A percentile compares a stretch with the other conserved stretches of the same genome.
phyloP scores from a whole-genome alignment of 805 yeast genomes.

The Sporopachydermia lactativora region DNA sequence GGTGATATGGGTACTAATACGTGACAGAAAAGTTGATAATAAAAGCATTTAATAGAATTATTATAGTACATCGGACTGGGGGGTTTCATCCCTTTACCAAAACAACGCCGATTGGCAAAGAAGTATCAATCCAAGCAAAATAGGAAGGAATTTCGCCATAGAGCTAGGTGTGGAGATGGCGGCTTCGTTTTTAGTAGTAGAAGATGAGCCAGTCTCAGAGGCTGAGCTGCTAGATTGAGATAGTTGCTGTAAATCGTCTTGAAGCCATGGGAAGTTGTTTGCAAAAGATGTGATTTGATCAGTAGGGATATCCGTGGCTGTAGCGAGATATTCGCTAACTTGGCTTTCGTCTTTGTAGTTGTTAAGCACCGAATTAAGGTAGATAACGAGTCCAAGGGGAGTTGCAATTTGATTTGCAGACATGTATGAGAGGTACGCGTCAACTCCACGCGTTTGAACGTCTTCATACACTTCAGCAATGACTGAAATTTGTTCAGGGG shows the following conservation, averaged over 20 bases:
- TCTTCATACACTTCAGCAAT: not conserved
- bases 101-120: not conserved
- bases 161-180: no score
- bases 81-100: not conserved
- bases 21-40: no score
- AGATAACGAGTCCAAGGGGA: not conserved
- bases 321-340: not conserved
- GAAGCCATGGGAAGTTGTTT: not conserved
- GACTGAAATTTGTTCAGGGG: not conserved
- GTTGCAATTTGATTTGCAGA: not conserved
- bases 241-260: not conserved
- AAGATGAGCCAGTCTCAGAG: not conserved
- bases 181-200: no score
- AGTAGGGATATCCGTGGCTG: constrained; percentile 1
- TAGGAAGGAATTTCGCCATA: not conserved
- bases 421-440: not conserved
- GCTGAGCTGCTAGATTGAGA: not conserved
- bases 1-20: no score
- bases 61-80: not conserved
- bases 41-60: not conserved
- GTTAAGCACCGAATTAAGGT: not conserved
- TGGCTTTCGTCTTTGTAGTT: not conserved
- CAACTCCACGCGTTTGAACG: not conserved
- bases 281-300: not conserved
- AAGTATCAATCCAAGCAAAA: not conserved